Percentiles rank a stretch among this genome's conserved stretches.
Evolutionary conservation across 2,329 filamentous ascomycete species (phyloP).

Genomic region (Xylariales sp.): DNA sequence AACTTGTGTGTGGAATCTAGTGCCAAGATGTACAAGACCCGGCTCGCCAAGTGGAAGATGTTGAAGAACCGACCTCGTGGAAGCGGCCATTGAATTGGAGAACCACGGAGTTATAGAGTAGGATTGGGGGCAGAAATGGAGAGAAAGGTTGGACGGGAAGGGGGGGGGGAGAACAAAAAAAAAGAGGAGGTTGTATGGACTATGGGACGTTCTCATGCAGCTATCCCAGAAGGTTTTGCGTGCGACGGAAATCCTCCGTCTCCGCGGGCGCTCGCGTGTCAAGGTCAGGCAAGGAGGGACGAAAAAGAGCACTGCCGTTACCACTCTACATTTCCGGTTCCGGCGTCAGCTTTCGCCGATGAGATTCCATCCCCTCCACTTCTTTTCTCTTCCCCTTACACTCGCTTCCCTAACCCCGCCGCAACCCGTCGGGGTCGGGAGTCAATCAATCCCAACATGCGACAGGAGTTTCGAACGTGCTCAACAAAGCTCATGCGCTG

Average conservation of each 20-base stretch:
- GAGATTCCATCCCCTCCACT: slow-evolving; percentile 19
- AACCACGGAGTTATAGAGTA: background rate
- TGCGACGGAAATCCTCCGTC: slow-evolving; percentile 28
- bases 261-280: slow-evolving; percentile 15
- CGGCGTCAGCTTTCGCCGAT: slow-evolving; percentile 13
- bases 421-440: slow-evolving; percentile 27
- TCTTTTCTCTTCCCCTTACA: slow-evolving; percentile 10
- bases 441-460: slow-evolving; percentile 34
- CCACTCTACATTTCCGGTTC: slow-evolving; percentile 25
- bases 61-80: slow-evolving; percentile 42
- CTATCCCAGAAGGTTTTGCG: slow-evolving; percentile 21
- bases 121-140: slow-evolving; percentile 23
- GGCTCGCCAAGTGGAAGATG: slow-evolving; percentile 45
- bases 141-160: background rate
- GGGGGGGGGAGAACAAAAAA: no score
- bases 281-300: background rate
- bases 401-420: slow-evolving; percentile 10
- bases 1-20: slow-evolving; percentile 23
- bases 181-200: slow-evolving; percentile 12
- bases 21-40: slow-evolving; percentile 44
- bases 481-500: slow-evolving; percentile 14
- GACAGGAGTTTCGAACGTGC: slow-evolving; percentile 33
- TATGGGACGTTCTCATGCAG: slow-evolving; percentile 30
- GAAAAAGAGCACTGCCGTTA: slow-evolving; percentile 16
- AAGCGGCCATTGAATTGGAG: slow-evolving; percentile 37